Evolutionary conservation across 257 asterid genomes (phyloP), one percentile per base, ranked within the genome.

Genomic region (Solanum corneliomulleri): DNA sequence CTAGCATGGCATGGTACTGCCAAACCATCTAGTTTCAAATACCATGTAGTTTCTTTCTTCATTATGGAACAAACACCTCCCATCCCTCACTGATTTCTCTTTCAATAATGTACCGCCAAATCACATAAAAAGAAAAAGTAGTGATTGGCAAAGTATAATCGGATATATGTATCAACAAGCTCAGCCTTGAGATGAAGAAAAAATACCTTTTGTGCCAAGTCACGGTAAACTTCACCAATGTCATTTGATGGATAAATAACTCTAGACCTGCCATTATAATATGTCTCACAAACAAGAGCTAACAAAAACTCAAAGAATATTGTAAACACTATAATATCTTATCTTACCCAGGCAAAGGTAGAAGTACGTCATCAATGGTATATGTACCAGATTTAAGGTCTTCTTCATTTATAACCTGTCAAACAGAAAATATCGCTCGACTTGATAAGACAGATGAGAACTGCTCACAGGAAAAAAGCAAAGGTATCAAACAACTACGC

Each of bases 271-370:
- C 89, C 75, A 91, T 74, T 81, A 89, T 18, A 86, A 42, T 77
- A 70, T 84, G 70, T 49, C 85, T 47, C 81, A 82, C 68, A 85
- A 69, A 84, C 52, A 47, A 82, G 9, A 84, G 77, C 74, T 78
- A 88, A 45, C 70, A 74, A 58, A 56, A 78, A 64, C 21, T 52
- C 20, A 39, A 60, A 85, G 76, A 81, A 81, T 62, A 39, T 42
- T 76, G 70, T 62, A 64, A 56, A 85, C 33, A 29, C 70, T 84
- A 86, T 27, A 71, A 75, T 85, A 41, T 75, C 87, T 84, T 83
- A 86, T 80, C 85, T 89, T 92, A 97, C 98, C 99, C 99, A 13
- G 99, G 98, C 88, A 97, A 93, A 90, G 99, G 99, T 91, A 97
- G 98, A 89, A 97, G 93, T 49, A 97, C 87, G 87, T 97, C 98